A percentile compares a stretch with the other conserved stretches of the same genome.
Evolutionary conservation across 129 eudicot species (phyloP).

Genomic region (Daucus carota): DNA sequence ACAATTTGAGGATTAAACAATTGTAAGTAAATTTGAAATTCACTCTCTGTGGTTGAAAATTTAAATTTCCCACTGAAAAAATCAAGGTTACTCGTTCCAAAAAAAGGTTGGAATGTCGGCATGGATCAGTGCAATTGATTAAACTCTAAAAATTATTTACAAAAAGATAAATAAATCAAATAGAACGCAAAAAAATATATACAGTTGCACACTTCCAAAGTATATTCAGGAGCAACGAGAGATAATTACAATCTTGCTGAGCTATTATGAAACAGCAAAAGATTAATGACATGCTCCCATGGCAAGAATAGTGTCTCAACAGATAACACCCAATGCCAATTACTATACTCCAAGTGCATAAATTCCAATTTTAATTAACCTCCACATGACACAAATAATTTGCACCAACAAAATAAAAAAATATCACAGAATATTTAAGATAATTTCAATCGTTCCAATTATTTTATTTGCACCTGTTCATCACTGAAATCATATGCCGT

Average conservation of each 20-base stretch:
- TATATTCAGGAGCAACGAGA: background rate
- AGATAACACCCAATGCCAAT: background rate
- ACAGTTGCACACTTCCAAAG: background rate
- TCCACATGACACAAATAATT: background rate
- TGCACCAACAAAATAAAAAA: background rate
- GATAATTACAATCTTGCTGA: background rate
- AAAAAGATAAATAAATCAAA: too few relatives aligned
- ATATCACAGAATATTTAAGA: background rate
- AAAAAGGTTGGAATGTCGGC: background rate
- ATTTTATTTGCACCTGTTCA: slow-evolving; percentile 52
- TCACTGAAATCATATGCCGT: slow-evolving; percentile 55
- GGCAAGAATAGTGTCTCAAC: background rate
- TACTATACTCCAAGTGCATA: background rate
- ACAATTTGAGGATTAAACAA: too few relatives aligned
- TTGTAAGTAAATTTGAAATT: too few relatives aligned
- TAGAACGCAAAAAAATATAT: background rate
- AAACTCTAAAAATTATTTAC: background rate
- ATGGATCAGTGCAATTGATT: background rate
- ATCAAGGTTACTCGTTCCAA: background rate
- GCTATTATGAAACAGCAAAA: background rate
- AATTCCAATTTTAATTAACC: background rate
- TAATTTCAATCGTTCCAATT: background rate
- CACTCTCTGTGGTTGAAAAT: background rate
- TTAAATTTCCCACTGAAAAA: background rate
- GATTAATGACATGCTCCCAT: background rate